A percentile compares a stretch with the other conserved stretches of the same genome.
Conservation (phyloP, 108 stramenopile species). For the Fragilaria crotonensis region DNA sequence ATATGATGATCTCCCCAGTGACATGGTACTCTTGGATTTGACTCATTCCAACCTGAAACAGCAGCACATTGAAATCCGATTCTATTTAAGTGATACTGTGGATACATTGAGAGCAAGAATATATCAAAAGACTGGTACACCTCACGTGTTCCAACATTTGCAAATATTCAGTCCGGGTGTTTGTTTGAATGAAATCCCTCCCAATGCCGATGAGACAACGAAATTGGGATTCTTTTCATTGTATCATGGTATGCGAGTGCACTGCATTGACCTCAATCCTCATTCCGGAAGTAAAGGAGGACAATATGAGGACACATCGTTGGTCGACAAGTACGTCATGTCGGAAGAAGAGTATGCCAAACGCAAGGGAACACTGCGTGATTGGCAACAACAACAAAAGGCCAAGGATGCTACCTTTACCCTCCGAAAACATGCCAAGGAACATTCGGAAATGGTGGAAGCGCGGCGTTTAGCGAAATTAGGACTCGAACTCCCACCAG, state of each 20-base stretch:
- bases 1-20: conserved; percentile 25
- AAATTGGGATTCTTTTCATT: conserved; percentile 90
- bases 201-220: conserved; percentile 37
- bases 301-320: conserved; percentile 82
- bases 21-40: conserved; percentile 67
- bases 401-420: conserved; percentile 79
- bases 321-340: conserved; percentile 92
- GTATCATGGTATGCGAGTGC: conserved; percentile 74
- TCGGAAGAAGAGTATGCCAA: conserved; percentile 91
- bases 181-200: conserved; percentile 49
- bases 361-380: conserved; percentile 85
- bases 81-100: conserved; percentile 84
- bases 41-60: conserved; percentile 92
- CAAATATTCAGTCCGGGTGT: conserved; percentile 47
- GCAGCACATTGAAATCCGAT: conserved; percentile 91
- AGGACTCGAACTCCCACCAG: conserved; percentile 47
- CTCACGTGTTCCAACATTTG: conserved; percentile 80
- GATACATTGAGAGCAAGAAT: conserved; percentile 61
- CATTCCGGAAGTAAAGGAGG: conserved; percentile 71
- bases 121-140: conserved; percentile 91
- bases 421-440: conserved; percentile 65
- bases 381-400: conserved; percentile 84
- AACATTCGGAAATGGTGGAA: conserved; percentile 66
- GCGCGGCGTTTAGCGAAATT: conserved; percentile 47
- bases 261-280: conserved; percentile 90